phyloP scores from a whole-genome alignment of 2,329 filamentous ascomycete genomes.

The Dactylonectria macrodidyma region DNA sequence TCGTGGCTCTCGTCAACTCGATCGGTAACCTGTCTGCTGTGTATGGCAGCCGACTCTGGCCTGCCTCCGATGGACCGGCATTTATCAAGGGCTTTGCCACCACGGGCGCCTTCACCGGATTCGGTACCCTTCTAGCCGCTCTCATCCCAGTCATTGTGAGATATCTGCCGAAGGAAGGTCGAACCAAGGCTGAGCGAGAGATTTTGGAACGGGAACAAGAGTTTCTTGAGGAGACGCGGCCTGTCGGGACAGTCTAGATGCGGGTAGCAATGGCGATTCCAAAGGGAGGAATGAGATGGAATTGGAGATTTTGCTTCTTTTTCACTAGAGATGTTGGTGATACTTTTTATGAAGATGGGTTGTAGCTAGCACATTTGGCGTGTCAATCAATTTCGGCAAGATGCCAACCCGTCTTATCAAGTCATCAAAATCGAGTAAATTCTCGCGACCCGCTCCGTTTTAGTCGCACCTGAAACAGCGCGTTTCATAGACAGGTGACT shows the following conservation, averaged over 20 bases:
- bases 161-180: slow-evolving; percentile 18
- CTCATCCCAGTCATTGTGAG: slow-evolving; percentile 41
- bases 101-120: slow-evolving; percentile 47
- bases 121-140: slow-evolving; percentile 42
- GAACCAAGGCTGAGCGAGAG: slow-evolving; percentile 12
- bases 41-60: slow-evolving; percentile 51
- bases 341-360: too few species aligned
- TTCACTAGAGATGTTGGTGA: too few species aligned
- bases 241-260: slow-evolving; percentile 9
- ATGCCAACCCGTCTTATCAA: too few species aligned
- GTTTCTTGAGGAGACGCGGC: not conserved
- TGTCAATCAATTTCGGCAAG: too few species aligned
- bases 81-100: slow-evolving; percentile 49
- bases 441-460: too few species aligned
- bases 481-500: too few species aligned
- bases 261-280: too few species aligned
- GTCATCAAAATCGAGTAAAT: too few species aligned
- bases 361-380: too few species aligned
- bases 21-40: slow-evolving; percentile 52
- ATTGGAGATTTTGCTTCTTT: too few species aligned
- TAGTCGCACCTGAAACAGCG: too few species aligned
- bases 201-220: slow-evolving; percentile 15
- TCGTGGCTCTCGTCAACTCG: slow-evolving; percentile 51
- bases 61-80: slow-evolving; percentile 42
- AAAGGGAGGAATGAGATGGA: too few species aligned